Base-by-base conservation (phyloP, 2,329 filamentous ascomycete genomes). In the Chrysoporthe austroafricana region DNA sequence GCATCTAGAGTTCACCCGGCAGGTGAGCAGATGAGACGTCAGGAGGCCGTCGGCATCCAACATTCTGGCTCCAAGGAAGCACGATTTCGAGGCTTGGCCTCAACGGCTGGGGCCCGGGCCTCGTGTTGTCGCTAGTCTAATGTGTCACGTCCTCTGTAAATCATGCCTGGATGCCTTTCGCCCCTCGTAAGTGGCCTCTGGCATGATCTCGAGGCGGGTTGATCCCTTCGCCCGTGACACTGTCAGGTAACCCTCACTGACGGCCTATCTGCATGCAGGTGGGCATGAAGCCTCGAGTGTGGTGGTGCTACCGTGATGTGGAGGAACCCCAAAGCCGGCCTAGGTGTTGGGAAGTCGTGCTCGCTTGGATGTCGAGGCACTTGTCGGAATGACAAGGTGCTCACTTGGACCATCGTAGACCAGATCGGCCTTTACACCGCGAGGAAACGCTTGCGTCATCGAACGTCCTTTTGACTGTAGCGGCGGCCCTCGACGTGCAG, bases 331-430 rank as follows among this genome's bases (percentile, higher is more conserved):
- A 26, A 26, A 26, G 26, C 62, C 60, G 44, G 65, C 46, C 61
- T 63, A 13, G 44, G 13, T 64, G n/a, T 36, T 58, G 14, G 50
- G 43, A 66, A 18, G 36, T 57, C 36, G 21, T 64, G 32, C 59
- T 68, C 52, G 43, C 21, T 50, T 57, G 52, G 44, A 62, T 59
- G 54, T 56, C 63, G 62, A 48, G 60, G 54, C 50, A 69, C 65
- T 44, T 44, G 56, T 57, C 60, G 61, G 48, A 36, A 48, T n/a
- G 52, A 62, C 59, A 66, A 44, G 63, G 58, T 66, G 65, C 63
- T 52, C 50, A 58, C 36, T 52, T 68, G 34, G 62, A 59, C 43
- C 58, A 56, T 58, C 60, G 66, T 18, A 62, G 48, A 46, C 46
- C 21, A 34, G 46, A 39, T 32, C 18, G 63, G 36, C 62, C 56